phyloP scores from a whole-genome alignment of 2,329 filamentous ascomycete genomes.

The Fusarium illudens region DNA sequence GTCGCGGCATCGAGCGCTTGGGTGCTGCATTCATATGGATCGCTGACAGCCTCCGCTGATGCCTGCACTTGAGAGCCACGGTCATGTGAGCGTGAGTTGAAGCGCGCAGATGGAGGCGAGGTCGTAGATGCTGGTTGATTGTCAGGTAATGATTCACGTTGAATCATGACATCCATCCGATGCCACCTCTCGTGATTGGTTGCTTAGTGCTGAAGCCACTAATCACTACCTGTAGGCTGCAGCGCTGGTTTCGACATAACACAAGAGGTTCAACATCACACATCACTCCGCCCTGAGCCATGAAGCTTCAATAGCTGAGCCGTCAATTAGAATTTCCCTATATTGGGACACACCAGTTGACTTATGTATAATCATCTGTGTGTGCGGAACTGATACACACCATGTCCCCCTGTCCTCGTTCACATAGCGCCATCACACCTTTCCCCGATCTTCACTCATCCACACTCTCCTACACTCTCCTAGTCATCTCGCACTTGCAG shows the following conservation, averaged over 20 bases:
- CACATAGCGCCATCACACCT: neutral
- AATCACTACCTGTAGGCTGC: conserved; percentile 30
- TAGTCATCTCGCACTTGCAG: neutral
- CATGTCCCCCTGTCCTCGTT: neutral
- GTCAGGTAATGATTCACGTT: neutral
- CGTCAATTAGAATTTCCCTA: neutral
- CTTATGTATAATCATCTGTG: neutral
- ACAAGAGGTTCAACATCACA: neutral
- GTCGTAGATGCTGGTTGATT: neutral
- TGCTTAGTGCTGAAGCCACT: conserved; percentile 9
- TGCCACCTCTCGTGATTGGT: conserved; percentile 18
- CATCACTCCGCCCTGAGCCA: neutral
- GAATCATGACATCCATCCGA: neutral
- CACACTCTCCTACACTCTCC: no score
- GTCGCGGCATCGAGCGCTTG: neutral
- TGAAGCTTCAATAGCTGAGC: neutral
- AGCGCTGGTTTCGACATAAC: conserved; percentile 18
- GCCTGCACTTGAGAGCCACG: neutral
- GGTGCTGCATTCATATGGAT: conserved; percentile 1
- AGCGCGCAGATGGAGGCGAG: neutral
- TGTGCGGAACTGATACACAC: neutral
- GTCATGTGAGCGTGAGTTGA: conserved; percentile 7
- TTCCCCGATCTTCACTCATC: neutral
- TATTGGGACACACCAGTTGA: neutral
- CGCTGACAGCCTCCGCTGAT: neutral